phyloP scores from a whole-genome alignment of 768 basidiomycete species.

The Megacollybia marginata region DNA sequence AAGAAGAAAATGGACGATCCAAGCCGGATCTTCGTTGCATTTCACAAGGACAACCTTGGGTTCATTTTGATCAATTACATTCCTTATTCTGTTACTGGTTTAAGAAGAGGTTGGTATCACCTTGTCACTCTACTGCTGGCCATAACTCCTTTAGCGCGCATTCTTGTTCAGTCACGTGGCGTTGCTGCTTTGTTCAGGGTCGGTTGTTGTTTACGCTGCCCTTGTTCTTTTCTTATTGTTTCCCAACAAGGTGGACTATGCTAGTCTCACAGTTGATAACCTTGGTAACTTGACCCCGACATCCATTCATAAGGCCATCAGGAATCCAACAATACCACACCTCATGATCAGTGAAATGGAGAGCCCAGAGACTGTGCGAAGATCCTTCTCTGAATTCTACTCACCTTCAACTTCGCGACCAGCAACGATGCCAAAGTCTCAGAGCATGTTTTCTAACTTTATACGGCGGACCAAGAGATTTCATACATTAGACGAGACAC shows the following conservation, averaged over 20 bases:
- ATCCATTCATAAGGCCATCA: slow-evolving; percentile 28
- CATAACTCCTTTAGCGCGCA: slow-evolving; percentile 26
- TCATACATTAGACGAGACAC: slow-evolving; percentile 9
- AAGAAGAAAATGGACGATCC: slow-evolving; percentile 34
- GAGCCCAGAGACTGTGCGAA: slow-evolving; percentile 17
- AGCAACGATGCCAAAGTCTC: slow-evolving; percentile 17
- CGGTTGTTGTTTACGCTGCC: background rate
- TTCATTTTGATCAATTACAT: slow-evolving; percentile 39
- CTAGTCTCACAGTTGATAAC: slow-evolving; percentile 37
- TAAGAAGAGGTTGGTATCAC: slow-evolving; percentile 24
- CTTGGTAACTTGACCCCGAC: slow-evolving; percentile 35
- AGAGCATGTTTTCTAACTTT: slow-evolving; percentile 24
- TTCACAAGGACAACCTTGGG: slow-evolving; percentile 36
- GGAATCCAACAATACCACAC: slow-evolving; percentile 15
- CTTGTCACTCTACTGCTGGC: slow-evolving; percentile 2
- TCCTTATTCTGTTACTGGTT: slow-evolving; percentile 31
- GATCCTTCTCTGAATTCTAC: slow-evolving; percentile 26
- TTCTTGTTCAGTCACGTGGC: slow-evolving; percentile 40
- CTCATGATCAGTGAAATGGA: slow-evolving; percentile 3
- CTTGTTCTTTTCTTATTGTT: slow-evolving; percentile 12
- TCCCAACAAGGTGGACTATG: slow-evolving; percentile 31
- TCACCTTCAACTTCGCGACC: slow-evolving; percentile 10
- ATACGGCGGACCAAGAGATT: slow-evolving; percentile 27
- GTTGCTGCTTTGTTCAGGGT: slow-evolving; percentile 41
- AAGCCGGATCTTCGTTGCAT: slow-evolving; percentile 33